Base-by-base conservation (phyloP, 2,329 filamentous ascomycete genomes). In the Colletotrichum sp. region DNA sequence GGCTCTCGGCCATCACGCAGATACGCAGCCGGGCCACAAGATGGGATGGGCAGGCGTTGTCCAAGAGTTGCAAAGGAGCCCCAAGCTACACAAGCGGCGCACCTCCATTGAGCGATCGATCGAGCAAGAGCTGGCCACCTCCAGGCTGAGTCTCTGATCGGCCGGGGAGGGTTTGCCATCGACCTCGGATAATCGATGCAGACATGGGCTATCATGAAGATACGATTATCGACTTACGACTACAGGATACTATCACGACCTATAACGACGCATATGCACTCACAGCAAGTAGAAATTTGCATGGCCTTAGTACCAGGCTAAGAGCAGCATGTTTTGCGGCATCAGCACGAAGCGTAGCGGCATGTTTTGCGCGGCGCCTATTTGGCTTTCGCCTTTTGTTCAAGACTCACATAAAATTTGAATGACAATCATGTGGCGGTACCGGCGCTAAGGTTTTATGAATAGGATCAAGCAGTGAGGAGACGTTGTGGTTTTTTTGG, bases 11-110 rank as follows among this genome's bases (percentile, higher is more conserved):
- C 88, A 90, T 78, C 86, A 86, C 77, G 88, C 90, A 67, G 85
- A 86, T 60, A 83, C 87, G 39, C 85, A 85, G 60, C 84, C 84
- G 52, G 84, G 84, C 25, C 90, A 91, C 68, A 88, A 88, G 70
- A 84, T 85, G 77, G 91, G 91, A 30, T 93, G 92, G 92, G 89
- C 90, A 25, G 91, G 91, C 30, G 91, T 93, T 8, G 90, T 93
- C 27, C 86, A 90, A 70, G 92, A 93, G 79, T 84, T 93, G 66
- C 91, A 93, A 81, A 89, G 84, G 71, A 92, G 90, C 28, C 92
- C 91, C 4, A 82, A 89, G 72, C 88, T 93, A 85, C 90, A 91
- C 66, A 89, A 91, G 79, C 87, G 92, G 19, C 91, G 91, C 80
- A 90, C 90, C n/a, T 92, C 90, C 9, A 90, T 93, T 79, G 92